Base-by-base conservation (phyloP, 441 rosid species). In the Macaranga tanarius region DNA sequence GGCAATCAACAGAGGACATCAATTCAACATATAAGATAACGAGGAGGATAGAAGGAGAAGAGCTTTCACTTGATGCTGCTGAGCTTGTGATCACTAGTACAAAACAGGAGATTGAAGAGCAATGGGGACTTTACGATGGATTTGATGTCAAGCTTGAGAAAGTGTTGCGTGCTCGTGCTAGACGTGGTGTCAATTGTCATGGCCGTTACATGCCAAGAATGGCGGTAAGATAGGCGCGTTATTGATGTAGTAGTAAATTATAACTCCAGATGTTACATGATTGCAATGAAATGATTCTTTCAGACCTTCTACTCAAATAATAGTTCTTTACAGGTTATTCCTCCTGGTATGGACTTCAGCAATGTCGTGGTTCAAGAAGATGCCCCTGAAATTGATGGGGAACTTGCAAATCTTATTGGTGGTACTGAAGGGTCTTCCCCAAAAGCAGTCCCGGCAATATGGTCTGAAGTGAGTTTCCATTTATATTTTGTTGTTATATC, bases 291-390 rank as follows among this genome's bases (percentile, higher is more conserved):
- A 47, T 22, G 16, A 58, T 62, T 25, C 48, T 56, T 65, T 58
- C 60, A 38, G 34, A 34, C 65, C 65, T 68, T 26, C 38, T 70
- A 38, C 50, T 76, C 56, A 19, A 72, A 58, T 60, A 59, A 42
- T 68, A 50, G 40, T 72, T 69, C 42, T 56, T 75, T 73, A 22
- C 79, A 95, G 97, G 99, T 95, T 45, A 91, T 95, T 84, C 93
- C 99, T 60, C 99, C 99, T 64, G 99, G 99, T 70, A 92, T 95
- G 99, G 99, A 95, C 86, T 92, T 92, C 79, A 91, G 98, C 81
- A 95, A 82, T 73, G 99, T 92, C 64, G 90, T 80, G 82, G 88
- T 80, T 82, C 99, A 95, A 83, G 98, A 92, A 86, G 97, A 92
- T 70, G 77, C 83, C 74, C 84, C 90, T 20, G 99, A 95, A 62